Evolutionary conservation across 441 rosid species (phyloP), one percentile per base, ranked within the genome.

Genomic region (Erodium texanum): DNA sequence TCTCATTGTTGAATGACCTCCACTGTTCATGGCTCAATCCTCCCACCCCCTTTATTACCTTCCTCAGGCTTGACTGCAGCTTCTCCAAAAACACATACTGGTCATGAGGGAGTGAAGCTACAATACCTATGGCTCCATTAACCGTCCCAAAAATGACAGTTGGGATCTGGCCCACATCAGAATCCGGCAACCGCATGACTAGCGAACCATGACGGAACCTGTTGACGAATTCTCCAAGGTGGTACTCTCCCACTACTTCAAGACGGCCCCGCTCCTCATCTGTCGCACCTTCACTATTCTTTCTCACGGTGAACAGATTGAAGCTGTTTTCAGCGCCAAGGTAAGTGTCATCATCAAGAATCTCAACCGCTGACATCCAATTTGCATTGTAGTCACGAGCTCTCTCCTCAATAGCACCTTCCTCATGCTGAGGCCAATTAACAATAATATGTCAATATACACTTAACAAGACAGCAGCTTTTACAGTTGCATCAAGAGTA

Each of bases 361-460:
- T 94, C 83, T 92, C 98, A 75, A 94, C 97, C 0, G 96, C 99
- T 34, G 99, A 84, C 99, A 92, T 92, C 99, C 99, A 92, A 32
- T 88, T 89, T 14, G 99, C 98, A 81, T 89, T 94, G 72, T 94
- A 88, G 71, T 94, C 99, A 56, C 96, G 92, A 36, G 99, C 99
- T 27, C 94, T 82, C 83, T 94, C 99, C 84, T 94, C 99, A 0
- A 94, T 94, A 3, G 97, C 99, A 64, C 99, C 98, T 79, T 94
- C 98, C 78, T 94, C 99, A 18, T 94, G 97, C 99, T 93, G 77
- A 68, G 76, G 66, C 50, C 8, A 48, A 62, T 65, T 6, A 14
- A 10, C 54, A 10, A 7, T 4, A 4, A 36, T 32, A 6, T n/a
- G 62, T 43, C 32, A 70, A 68, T 69, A 6, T 20, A 14, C 10